Evolutionary conservation across 345 rosid genomes (phyloP), one percentile per base, ranked within the genome.

Genomic region (Arabidopsis arenosa): DNA sequence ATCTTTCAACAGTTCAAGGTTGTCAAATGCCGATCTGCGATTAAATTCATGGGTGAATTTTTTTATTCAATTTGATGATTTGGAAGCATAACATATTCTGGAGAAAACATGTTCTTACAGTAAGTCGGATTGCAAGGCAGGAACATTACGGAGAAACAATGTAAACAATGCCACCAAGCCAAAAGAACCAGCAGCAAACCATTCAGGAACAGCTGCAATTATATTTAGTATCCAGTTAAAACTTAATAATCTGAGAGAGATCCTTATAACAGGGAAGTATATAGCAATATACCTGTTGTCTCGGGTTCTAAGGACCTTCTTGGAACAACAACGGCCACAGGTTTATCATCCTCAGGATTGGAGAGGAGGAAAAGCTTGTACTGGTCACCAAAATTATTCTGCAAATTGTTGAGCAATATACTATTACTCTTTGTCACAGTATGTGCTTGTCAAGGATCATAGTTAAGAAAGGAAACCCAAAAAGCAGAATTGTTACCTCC

Each of bases 181-280:
- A 82, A 94, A 94, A 49, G 97, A 84, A 23, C 90, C 95, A 60
- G 98, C 96, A 66, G 97, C 98, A 82, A 94, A 86, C 97, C 98
- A 94, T 81, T 92, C 96, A 9, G 98, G 98, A 30, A 92, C 93
- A 33, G 92, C 98, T 94, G 89, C 82, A 83, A n/a, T 63, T 69
- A 40, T 43, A 63, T 7, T 28, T 63, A 36, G 75, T 9, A 36
- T 13, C 35, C 65, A 77, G 35, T 52, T 32, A 57, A 32, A 9
- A 11, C 4, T 40, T 21, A 57, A 10, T 47, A 55, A 2, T 48
- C 56, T 30, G 72, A 68, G 49, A 68, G 52, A 44, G 9, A 49
- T 18, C 36, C 71, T 59, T 32, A 49, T 43, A 18, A 33, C n/a
- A 69, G n/a, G 14, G 61, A 72, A 65, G 39, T 44, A 45, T 40